Evolutionary conservation across 2,329 filamentous ascomycete genomes (phyloP).

Genomic region (Trichoderma afroharzianum): DNA sequence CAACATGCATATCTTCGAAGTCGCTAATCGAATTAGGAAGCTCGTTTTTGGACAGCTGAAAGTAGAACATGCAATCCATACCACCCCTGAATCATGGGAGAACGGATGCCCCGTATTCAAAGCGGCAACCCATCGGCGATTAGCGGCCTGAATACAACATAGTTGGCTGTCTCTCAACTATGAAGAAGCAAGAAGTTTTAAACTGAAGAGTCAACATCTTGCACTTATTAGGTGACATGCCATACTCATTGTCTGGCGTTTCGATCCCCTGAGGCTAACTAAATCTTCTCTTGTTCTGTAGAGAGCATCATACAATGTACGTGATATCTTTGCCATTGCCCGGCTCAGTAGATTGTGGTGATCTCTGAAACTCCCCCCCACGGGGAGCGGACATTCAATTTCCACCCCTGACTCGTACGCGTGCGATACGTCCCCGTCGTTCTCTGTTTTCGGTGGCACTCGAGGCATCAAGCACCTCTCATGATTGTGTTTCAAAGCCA

Average conservation of each 20-base stretch:
- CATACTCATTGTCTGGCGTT: neutral
- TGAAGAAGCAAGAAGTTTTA: neutral
- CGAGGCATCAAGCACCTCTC: neutral
- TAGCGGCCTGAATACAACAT: neutral
- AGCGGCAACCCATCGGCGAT: neutral
- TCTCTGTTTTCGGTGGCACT: neutral
- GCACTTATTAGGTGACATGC: neutral
- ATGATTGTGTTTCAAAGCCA: neutral
- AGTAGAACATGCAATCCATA: neutral
- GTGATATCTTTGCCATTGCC: neutral
- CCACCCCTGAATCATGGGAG: neutral
- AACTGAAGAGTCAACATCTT: neutral
- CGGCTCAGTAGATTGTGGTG: neutral
- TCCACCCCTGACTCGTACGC: neutral
- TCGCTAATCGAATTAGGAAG: neutral
- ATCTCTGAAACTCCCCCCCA: neutral
- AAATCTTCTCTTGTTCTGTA: neutral
- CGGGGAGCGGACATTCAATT: neutral
- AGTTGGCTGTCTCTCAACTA: neutral
- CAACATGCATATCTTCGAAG: neutral
- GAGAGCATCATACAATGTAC: neutral
- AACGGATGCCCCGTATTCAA: neutral
- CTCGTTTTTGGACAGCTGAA: neutral
- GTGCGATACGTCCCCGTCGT: neutral
- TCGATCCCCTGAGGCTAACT: neutral